These are phyloP conservation scores for Pythium phragmitis DNA, from an alignment of 352 stramenopile genomes.

Conservation along the genomic window DNA sequence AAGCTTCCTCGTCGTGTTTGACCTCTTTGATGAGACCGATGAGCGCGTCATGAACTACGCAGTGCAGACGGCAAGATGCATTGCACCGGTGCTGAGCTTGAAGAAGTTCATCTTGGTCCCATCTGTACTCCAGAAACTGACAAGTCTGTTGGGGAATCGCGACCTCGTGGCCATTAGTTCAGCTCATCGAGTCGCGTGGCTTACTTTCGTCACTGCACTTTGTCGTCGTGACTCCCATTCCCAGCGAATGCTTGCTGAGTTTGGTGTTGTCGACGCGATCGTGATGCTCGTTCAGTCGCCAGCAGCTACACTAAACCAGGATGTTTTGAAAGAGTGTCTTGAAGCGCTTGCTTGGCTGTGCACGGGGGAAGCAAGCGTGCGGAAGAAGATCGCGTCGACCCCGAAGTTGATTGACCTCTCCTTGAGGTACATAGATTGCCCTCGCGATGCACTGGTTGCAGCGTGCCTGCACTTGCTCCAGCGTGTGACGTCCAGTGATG, in stretches of 20 bases:
- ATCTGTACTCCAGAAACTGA: constrained; percentile 40
- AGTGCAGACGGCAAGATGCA: constrained; percentile 40
- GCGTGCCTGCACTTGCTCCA: constrained; percentile 61
- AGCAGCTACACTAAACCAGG: constrained; percentile 29
- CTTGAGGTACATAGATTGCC: constrained; percentile 41
- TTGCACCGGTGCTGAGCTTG: constrained; percentile 30
- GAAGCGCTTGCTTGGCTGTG: constrained; percentile 60
- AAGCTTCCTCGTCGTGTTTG: constrained; percentile 46
- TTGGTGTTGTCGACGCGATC: constrained; percentile 47
- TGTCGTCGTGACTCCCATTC: constrained; percentile 44
- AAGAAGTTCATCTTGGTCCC: constrained; percentile 39
- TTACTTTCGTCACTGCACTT: constrained; percentile 43
- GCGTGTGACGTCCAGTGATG: constrained; percentile 38
- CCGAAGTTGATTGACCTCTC: constrained; percentile 52
- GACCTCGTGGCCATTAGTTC: constrained; percentile 24
- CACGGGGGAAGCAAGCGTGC: constrained; percentile 35
- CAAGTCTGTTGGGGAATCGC: constrained; percentile 39
- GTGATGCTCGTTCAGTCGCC: constrained; percentile 51
- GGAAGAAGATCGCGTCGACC: constrained; percentile 37
- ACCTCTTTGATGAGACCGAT: constrained; percentile 41
- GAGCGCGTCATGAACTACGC: constrained; percentile 39
- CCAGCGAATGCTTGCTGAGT: constrained; percentile 55
- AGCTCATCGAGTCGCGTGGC: constrained; percentile 36
- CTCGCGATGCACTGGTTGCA: constrained; percentile 30
- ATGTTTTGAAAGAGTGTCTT: constrained; percentile 43